Evolutionary conservation across 805 yeast genomes (phyloP).

Genomic region (Metschnikowia continentalis): DNA sequence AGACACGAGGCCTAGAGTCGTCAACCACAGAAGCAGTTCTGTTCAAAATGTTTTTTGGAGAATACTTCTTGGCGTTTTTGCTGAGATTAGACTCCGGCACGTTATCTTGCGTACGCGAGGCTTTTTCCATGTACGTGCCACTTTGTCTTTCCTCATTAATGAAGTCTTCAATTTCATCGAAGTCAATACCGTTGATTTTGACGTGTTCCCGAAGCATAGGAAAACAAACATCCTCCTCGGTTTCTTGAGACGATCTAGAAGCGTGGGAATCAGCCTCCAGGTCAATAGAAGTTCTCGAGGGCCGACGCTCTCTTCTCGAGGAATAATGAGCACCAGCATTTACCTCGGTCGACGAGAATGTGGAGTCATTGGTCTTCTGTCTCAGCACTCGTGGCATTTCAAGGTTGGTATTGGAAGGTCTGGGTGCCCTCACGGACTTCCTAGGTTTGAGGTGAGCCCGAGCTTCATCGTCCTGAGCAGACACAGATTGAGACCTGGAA

Average conservation of each 20-base stretch:
- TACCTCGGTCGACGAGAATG: slow-evolving; percentile 6
- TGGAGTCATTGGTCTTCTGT: slow-evolving; percentile 18
- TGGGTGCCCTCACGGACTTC: slow-evolving; percentile 8
- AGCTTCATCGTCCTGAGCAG: slow-evolving; percentile 31
- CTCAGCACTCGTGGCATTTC: slow-evolving; percentile 30
- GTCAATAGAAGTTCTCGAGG: slow-evolving; percentile 42
- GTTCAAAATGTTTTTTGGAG: slow-evolving; percentile 43
- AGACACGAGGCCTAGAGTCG: not conserved
- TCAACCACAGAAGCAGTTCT: slow-evolving; percentile 1
- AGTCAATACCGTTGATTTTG: slow-evolving; percentile 74
- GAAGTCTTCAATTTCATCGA: slow-evolving; percentile 84
- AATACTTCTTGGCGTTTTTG: slow-evolving; percentile 58
- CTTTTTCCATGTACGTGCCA: slow-evolving; percentile 20
- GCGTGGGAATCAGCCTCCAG: slow-evolving; percentile 70
- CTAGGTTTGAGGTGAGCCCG: slow-evolving; percentile 8
- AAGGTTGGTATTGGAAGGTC: slow-evolving; percentile 18
- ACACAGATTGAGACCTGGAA: slow-evolving; percentile 38
- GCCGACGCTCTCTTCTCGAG: slow-evolving; percentile 28
- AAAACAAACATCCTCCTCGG: slow-evolving; percentile 96
- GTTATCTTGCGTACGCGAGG: slow-evolving; percentile 23
- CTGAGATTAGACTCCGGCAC: slow-evolving; percentile 28
- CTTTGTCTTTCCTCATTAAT: slow-evolving; percentile 57
- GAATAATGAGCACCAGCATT: slow-evolving; percentile 14
- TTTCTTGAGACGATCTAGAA: slow-evolving; percentile 78
- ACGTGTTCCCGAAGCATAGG: slow-evolving; percentile 73